These are phyloP conservation scores for Cylindrodendrum hubeiense DNA, from an alignment of 2,329 filamentous ascomycete species.

Conservation along the genomic window DNA sequence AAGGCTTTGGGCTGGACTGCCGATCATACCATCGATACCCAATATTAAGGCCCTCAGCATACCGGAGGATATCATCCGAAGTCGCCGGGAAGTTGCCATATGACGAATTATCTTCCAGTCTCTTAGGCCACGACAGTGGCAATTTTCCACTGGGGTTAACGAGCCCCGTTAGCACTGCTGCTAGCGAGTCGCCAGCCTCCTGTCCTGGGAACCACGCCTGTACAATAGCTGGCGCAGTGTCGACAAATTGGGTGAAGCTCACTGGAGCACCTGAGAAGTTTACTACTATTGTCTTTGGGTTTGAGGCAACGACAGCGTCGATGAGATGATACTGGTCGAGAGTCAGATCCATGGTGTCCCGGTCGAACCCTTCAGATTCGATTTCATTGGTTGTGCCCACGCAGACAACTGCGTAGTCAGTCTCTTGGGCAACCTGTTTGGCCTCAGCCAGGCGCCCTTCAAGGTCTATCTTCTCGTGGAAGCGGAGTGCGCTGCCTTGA, in stretches of 20 bases:
- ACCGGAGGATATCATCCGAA: constrained; percentile 4
- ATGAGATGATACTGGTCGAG: constrained; percentile 68
- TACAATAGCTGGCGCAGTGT: constrained; percentile 66
- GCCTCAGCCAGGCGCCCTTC: background rate
- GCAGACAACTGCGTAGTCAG: constrained; percentile 15
- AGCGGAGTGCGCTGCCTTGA: constrained; percentile 22
- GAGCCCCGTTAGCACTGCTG: constrained; percentile 72
- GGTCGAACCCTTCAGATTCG: constrained; percentile 40
- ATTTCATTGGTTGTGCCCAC: constrained; percentile 67
- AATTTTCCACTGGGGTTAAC: constrained; percentile 61
- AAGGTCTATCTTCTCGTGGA: constrained; percentile 19
- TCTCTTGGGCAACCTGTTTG: background rate
- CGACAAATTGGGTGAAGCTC: constrained; percentile 63
- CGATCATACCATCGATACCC: constrained; percentile 29
- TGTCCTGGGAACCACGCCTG: constrained; percentile 77
- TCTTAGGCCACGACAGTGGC: constrained; percentile 23
- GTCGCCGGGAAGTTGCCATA: constrained; percentile 12
- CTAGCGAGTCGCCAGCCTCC: constrained; percentile 75
- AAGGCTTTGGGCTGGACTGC: constrained; percentile 11
- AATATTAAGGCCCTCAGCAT: constrained; percentile 21
- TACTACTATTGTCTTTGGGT: constrained; percentile 69
- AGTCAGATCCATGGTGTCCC: constrained; percentile 22
- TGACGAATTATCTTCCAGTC: constrained; percentile 11
- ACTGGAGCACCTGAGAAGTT: constrained; percentile 73
- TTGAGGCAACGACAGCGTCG: constrained; percentile 63